Conservation (phyloP, 2,329 filamentous ascomycete genomes). For the Hypoxylon sp. region DNA sequence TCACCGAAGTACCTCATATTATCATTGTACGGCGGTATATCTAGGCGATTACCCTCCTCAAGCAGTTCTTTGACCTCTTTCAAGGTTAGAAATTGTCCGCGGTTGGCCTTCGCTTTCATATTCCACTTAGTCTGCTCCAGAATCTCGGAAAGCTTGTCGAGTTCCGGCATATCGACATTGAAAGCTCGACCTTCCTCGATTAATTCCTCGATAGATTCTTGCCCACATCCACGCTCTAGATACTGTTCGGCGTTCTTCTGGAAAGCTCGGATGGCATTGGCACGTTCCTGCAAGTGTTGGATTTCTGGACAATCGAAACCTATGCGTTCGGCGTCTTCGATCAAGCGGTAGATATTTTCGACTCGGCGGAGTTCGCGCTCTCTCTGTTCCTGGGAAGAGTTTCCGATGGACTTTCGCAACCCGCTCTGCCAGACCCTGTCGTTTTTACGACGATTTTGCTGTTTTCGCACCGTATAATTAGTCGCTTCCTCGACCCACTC, state of each 20-base stretch:
- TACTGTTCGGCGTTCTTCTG: constrained; percentile 81
- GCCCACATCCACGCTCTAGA: constrained; percentile 76
- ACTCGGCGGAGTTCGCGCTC: constrained; percentile 91
- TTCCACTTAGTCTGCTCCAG: constrained; percentile 92
- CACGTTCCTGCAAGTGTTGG: constrained; percentile 84
- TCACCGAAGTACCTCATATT: constrained; percentile 83
- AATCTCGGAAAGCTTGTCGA: constrained; percentile 84
- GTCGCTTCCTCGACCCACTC: constrained; percentile 98
- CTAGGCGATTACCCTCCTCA: constrained; percentile 80
- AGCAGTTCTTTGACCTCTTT: constrained; percentile 86
- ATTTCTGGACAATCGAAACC: constrained; percentile 97
- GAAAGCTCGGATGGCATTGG: constrained; percentile 86
- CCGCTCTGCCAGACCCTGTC: constrained; percentile 87
- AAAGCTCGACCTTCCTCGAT: constrained; percentile 91
- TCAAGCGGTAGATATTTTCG: constrained; percentile 87
- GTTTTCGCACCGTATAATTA: constrained; percentile 96
- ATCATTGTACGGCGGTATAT: constrained; percentile 84
- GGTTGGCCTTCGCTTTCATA: constrained; percentile 77
- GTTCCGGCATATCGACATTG: constrained; percentile 91
- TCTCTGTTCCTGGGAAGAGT: constrained; percentile 76
- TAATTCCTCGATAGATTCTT: constrained; percentile 87
- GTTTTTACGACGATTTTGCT: constrained; percentile 96
- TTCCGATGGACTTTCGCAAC: constrained; percentile 76
- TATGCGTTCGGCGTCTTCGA: constrained; percentile 86
- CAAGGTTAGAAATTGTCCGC: constrained; percentile 77